These are phyloP conservation scores for Eustoma russellianum DNA, from an alignment of 257 asterid genomes.

Conservation along the genomic window DNA sequence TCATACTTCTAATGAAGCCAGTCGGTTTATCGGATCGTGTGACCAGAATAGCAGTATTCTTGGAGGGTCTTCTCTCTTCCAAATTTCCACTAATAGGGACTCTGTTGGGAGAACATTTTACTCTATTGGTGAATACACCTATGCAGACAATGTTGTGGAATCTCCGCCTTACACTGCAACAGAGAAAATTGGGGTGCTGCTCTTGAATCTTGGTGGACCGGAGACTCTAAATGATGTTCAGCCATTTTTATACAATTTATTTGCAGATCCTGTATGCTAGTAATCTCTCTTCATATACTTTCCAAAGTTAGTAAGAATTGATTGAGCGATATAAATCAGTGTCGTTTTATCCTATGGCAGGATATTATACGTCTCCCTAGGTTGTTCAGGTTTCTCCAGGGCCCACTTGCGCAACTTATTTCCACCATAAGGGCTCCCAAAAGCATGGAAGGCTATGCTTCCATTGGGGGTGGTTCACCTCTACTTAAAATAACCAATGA, in stretches of 20 bases:
- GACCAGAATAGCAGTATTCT: slow-evolving; percentile 10
- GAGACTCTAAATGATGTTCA: slow-evolving; percentile 91
- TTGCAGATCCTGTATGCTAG: slow-evolving; percentile 84
- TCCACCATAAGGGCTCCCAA: slow-evolving; percentile 81
- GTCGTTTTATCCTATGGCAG: slow-evolving; percentile 24
- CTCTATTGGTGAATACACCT: slow-evolving; percentile 39
- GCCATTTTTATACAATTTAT: slow-evolving; percentile 78
- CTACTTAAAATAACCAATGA: slow-evolving; percentile 81
- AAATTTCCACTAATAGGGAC: slow-evolving; percentile 17
- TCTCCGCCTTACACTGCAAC: slow-evolving; percentile 33
- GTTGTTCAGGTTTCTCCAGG: slow-evolving; percentile 75
- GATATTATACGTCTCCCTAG: slow-evolving; percentile 97
- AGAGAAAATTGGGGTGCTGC: slow-evolving; percentile 79
- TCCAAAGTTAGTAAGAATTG: not conserved
- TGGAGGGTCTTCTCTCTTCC: slow-evolving; percentile 31
- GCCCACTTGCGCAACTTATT: slow-evolving; percentile 85
- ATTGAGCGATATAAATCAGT: not conserved
- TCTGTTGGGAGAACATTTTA: slow-evolving; percentile 33
- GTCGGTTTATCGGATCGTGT: slow-evolving; percentile 16
- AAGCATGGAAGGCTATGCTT: slow-evolving; percentile 95
- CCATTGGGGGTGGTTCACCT: slow-evolving; percentile 99
- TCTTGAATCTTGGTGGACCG: slow-evolving; percentile 93
- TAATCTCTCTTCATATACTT: not conserved
- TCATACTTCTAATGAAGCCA: slow-evolving; percentile 9
- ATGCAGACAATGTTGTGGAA: slow-evolving; percentile 25